Percentiles rank a stretch among this genome's conserved stretches.
Evolutionary conservation across 129 eudicot genomes (phyloP).

Genomic region (Erigeron canadensis): DNA sequence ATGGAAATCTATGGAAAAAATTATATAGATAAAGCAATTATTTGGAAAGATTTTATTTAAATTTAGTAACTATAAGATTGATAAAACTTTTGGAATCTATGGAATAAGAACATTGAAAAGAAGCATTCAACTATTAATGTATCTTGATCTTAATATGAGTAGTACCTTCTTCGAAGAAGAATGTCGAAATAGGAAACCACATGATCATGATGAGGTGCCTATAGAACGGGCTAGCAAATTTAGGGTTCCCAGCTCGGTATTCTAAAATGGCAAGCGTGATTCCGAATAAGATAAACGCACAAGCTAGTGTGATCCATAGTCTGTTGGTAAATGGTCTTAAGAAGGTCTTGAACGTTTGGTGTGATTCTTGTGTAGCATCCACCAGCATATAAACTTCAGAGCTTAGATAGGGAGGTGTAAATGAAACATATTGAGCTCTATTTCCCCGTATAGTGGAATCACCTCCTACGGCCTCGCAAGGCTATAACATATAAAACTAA

Average conservation of each 20-base stretch:
- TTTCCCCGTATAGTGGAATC: slow-evolving; percentile 9
- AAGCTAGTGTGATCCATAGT: slow-evolving; percentile 24
- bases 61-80: no score
- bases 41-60: no score
- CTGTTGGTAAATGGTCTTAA: slow-evolving; percentile 18
- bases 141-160: not conserved
- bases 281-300: slow-evolving; percentile 1
- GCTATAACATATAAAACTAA: not conserved
- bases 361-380: slow-evolving; percentile 2
- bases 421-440: slow-evolving; percentile 4
- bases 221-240: slow-evolving; percentile 3
- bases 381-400: slow-evolving; percentile 31
- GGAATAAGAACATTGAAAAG: not conserved
- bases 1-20: no score
- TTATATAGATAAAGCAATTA: no score
- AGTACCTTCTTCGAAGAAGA: slow-evolving; percentile 26
- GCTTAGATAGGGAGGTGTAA: slow-evolving; percentile 17
- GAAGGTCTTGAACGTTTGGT: slow-evolving; percentile 24
- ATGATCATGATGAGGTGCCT: slow-evolving; percentile 16
- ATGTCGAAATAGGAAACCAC: slow-evolving; percentile 28
- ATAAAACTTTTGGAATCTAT: no score
- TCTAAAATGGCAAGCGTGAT: slow-evolving; percentile 22
- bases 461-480: slow-evolving; percentile 7
- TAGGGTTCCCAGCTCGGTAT: slow-evolving; percentile 16
- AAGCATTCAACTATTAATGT: not conserved